phyloP scores from a whole-genome alignment of 164 flowering plant species.

The Umbilicus rupestris region DNA sequence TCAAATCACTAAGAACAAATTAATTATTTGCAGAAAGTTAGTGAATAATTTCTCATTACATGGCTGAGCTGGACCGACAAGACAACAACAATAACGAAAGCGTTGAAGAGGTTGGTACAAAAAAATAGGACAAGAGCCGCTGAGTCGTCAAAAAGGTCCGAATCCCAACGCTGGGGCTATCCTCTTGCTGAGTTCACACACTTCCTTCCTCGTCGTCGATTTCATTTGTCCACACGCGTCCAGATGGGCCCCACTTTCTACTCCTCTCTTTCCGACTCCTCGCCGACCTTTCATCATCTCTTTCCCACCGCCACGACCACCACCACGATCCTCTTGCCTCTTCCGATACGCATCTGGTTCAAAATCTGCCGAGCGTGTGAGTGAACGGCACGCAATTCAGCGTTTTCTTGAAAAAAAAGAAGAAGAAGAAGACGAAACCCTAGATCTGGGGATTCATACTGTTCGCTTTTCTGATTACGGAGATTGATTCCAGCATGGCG shows the following conservation, averaged over 20 bases:
- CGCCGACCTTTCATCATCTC: constrained; percentile 4
- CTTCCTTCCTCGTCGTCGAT: constrained; percentile 2
- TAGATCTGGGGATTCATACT: neutral
- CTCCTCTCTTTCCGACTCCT: neutral
- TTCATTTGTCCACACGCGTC: neutral
- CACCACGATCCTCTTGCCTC: neutral
- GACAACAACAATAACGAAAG: no score
- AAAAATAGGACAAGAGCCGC: neutral
- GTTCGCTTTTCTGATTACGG: neutral
- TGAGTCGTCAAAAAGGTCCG: neutral
- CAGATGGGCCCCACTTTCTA: neutral
- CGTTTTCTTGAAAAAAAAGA: no score
- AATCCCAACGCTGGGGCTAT: neutral
- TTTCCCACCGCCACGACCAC: neutral
- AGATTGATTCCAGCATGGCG: neutral
- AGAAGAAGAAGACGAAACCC: neutral
- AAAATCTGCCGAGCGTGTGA: no score
- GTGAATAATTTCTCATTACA: no score
- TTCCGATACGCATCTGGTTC: neutral
- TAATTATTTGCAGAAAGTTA: no score
- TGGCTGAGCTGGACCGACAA: no score
- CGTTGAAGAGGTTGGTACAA: no score
- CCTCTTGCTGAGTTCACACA: neutral
- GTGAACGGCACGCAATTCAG: no score
- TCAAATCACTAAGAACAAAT: no score